Evolutionary conservation across 2,329 filamentous ascomycete species (phyloP).

Genomic region (Stagonosporopsis rhizophila): DNA sequence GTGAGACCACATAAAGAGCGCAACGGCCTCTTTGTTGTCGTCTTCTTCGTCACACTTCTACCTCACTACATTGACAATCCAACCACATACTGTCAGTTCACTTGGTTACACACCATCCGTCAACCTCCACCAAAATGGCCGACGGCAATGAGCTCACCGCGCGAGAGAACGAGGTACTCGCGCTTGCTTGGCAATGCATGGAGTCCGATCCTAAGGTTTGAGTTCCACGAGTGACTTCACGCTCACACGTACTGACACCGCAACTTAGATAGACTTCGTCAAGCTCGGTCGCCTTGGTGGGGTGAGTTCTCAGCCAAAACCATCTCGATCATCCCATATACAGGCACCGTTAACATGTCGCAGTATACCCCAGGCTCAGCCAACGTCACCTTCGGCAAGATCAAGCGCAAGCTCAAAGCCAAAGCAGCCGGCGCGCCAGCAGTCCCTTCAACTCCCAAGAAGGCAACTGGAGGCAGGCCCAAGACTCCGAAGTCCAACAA

Average conservation of each 20-base stretch:
- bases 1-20: background rate
- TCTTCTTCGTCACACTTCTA: background rate
- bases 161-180: constrained; percentile 42
- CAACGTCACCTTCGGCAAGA: constrained; percentile 38
- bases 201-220: constrained; percentile 42
- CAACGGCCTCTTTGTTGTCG: background rate
- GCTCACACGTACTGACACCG: background rate
- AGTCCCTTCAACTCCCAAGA: constrained; percentile 32
- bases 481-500: constrained; percentile 25
- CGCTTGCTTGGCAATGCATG: constrained; percentile 46
- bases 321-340: constrained; percentile 21
- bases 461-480: constrained; percentile 1
- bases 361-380: constrained; percentile 38
- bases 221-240: background rate
- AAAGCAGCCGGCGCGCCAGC: constrained; percentile 16
- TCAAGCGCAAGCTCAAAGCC: constrained; percentile 41
- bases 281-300: constrained; percentile 26
- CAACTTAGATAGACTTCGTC: constrained; percentile 18
- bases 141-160: constrained; percentile 24
- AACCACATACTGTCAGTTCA: background rate
- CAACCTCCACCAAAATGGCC: background rate
- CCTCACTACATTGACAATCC: background rate
- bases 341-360: constrained; percentile 19
- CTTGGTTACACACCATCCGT: background rate
- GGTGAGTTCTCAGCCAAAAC: background rate